These are phyloP conservation scores for Fragosphaeria purpurea DNA, from an alignment of 2,329 filamentous ascomycete genomes.

Conservation along the genomic window DNA sequence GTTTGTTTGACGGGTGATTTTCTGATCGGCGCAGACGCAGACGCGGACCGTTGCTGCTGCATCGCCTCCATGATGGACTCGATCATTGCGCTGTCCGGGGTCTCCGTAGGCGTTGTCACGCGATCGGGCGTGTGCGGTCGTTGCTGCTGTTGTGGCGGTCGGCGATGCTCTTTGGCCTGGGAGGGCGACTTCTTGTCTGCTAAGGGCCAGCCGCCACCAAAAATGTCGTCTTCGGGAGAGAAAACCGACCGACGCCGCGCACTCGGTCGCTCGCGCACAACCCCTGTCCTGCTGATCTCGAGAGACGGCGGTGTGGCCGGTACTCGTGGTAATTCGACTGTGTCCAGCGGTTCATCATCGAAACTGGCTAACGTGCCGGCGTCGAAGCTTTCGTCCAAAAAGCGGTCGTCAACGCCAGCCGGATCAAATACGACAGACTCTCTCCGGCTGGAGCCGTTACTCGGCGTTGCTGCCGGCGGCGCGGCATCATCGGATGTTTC, in stretches of 20 bases:
- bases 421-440: constrained; percentile 29
- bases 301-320: constrained; percentile 12
- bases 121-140: constrained; percentile 31
- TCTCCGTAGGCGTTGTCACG: constrained; percentile 15
- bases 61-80: constrained; percentile 55
- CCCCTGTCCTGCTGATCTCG: constrained; percentile 38
- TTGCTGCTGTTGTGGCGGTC: constrained; percentile 12
- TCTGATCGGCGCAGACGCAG: constrained; percentile 30
- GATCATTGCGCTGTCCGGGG: constrained; percentile 37
- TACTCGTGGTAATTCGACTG: constrained; percentile 19
- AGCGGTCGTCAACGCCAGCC: constrained; percentile 32
- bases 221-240: constrained; percentile 56
- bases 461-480: not conserved
- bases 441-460: constrained; percentile 19
- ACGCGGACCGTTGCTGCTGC: constrained; percentile 41
- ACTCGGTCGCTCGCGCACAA: constrained; percentile 43
- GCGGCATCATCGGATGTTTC: constrained; percentile 27
- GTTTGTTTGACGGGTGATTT: constrained; percentile 22
- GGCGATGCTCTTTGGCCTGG: constrained; percentile 25
- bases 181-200: constrained; percentile 24
- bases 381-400: constrained; percentile 39
- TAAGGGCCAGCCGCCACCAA: constrained; percentile 41
- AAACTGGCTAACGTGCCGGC: constrained; percentile 31
- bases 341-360: constrained; percentile 34
- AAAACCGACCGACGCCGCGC: constrained; percentile 52